Conservation (phyloP, 305 asterid species). For the Fraxinus velutina region DNA sequence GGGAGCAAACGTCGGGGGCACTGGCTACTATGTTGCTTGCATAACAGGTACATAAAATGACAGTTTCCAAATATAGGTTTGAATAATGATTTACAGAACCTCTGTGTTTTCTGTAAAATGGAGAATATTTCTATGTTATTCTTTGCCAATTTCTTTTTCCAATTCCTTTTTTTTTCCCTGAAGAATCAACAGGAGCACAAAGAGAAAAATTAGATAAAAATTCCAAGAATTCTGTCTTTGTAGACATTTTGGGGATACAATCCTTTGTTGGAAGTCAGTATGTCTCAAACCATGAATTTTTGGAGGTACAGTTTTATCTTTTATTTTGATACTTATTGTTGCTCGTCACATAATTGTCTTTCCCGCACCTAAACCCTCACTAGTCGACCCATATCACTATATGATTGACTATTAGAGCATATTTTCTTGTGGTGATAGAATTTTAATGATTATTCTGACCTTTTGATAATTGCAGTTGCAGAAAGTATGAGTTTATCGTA, state of each 20-base stretch:
- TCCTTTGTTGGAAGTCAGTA: conserved; percentile 59
- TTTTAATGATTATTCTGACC: neutral
- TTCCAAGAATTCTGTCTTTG: conserved; percentile 44
- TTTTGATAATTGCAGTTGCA: neutral
- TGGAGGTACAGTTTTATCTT: conserved; percentile 47
- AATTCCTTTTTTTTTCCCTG: neutral
- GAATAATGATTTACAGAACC: neutral
- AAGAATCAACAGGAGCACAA: conserved; percentile 30
- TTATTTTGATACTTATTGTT: neutral
- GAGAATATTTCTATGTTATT: neutral
- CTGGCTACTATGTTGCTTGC: conserved; percentile 60
- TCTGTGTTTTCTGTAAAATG: neutral
- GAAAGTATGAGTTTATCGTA: neutral
- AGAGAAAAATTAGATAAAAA: conserved; percentile 28
- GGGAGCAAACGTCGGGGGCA: conserved; percentile 45
- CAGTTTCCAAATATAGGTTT: neutral
- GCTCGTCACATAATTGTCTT: neutral
- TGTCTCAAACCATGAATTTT: conserved; percentile 71
- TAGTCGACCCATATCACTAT: neutral
- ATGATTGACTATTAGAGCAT: neutral
- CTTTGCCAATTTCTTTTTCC: neutral
- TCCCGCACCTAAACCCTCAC: neutral
- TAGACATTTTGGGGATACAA: conserved; percentile 58
- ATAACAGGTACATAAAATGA: conserved; percentile 39
- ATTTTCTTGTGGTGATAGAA: neutral